Conservation (phyloP, 257 asterid species). For the Haberlea rhodopensis region DNA sequence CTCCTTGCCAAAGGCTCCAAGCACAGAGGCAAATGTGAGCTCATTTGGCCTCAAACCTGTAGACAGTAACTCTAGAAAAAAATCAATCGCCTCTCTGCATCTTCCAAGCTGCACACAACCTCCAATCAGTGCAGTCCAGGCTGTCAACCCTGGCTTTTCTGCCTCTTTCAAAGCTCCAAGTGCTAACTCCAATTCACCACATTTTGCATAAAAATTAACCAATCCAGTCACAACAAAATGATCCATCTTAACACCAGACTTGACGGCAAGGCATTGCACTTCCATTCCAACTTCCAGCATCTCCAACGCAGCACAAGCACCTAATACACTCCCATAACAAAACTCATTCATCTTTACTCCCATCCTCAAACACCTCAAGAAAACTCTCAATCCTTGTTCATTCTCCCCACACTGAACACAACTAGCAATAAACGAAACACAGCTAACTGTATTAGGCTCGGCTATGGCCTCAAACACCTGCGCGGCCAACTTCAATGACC, state of each 20-base stretch:
- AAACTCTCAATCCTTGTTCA: slow-evolving; percentile 53
- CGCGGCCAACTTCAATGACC: slow-evolving; percentile 53
- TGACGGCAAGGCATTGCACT: slow-evolving; percentile 54
- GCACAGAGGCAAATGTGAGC: slow-evolving; percentile 56
- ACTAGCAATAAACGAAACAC: slow-evolving; percentile 63
- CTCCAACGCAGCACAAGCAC: slow-evolving; percentile 60
- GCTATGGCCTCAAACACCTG: slow-evolving; percentile 49
- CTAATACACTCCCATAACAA: slow-evolving; percentile 49
- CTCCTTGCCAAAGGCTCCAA: slow-evolving; percentile 65
- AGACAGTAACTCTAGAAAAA: slow-evolving; percentile 46
- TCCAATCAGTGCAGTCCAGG: slow-evolving; percentile 84
- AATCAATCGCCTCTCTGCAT: slow-evolving; percentile 44
- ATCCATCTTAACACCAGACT: slow-evolving; percentile 52
- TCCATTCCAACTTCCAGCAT: slow-evolving; percentile 52
- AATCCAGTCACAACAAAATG: slow-evolving; percentile 57
- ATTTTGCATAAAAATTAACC: slow-evolving; percentile 71
- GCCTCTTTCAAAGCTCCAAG: slow-evolving; percentile 49
- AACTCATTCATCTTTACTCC: slow-evolving; percentile 64
- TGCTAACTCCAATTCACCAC: slow-evolving; percentile 57
- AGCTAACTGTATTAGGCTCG: slow-evolving; percentile 55
- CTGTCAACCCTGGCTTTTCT: slow-evolving; percentile 45
- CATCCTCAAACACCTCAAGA: slow-evolving; percentile 44
- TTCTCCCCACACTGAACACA: slow-evolving; percentile 54
- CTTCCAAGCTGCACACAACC: slow-evolving; percentile 57
- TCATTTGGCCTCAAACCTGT: slow-evolving; percentile 57